phyloP scores from a whole-genome alignment of 1,139 yeast genomes.

The Suhomyces chickasaworum region DNA sequence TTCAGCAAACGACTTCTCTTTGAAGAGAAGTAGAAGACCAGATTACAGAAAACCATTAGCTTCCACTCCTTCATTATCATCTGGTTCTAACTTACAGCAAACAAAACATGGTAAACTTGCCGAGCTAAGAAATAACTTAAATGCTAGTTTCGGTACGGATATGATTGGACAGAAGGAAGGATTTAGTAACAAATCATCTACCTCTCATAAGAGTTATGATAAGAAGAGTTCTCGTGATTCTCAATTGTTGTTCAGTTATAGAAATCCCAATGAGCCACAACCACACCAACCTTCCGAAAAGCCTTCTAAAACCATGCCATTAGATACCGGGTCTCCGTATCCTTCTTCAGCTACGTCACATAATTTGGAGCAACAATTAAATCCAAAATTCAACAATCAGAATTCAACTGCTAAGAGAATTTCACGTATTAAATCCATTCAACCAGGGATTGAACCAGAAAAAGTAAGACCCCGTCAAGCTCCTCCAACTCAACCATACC shows the following conservation, averaged over 20 bases:
- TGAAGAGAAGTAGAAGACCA: constrained; percentile 44
- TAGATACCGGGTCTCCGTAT: constrained; percentile 25
- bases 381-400: constrained; percentile 14
- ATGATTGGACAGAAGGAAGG: constrained; percentile 10
- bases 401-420: constrained; percentile 17
- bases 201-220: constrained; percentile 13
- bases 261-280: constrained; percentile 23
- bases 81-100: constrained; percentile 35
- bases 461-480: constrained; percentile 15
- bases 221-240: constrained; percentile 29
- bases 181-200: constrained; percentile 7
- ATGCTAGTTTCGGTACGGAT: constrained; percentile 17
- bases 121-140: constrained; percentile 34
- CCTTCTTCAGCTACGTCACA: constrained; percentile 21
- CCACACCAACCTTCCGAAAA: constrained; percentile 2
- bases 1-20: constrained; percentile 28
- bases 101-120: constrained; percentile 36
- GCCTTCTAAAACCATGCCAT: neutral
- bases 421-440: constrained; percentile 16
- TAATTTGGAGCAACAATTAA: constrained; percentile 17
- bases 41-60: constrained; percentile 38
- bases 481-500: constrained; percentile 15
- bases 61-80: constrained; percentile 9
- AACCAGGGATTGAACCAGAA: constrained; percentile 13
- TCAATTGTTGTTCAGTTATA: constrained; percentile 36